Evolutionary conservation across 2,329 filamentous ascomycete genomes (phyloP).

Genomic region (Aureobasidium vineae): DNA sequence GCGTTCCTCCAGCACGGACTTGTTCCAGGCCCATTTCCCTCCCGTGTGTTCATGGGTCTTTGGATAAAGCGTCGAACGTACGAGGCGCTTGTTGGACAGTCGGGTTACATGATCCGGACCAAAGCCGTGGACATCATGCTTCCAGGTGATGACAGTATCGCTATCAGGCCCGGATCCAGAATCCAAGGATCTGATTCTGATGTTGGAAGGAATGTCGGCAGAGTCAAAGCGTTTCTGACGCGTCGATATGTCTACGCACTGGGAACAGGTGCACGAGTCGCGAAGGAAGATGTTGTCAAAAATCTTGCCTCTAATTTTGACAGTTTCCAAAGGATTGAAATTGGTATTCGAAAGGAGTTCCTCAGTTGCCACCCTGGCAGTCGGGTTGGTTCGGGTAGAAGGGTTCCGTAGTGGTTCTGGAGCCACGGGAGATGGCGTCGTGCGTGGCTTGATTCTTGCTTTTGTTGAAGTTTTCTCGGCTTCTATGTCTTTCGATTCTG

Average conservation of each 20-base stretch:
- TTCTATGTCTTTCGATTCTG: too few relatives aligned
- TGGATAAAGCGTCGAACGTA: background rate
- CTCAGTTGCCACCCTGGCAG: too few relatives aligned
- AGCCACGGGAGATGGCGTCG: background rate
- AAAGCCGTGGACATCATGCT: constrained; percentile 53
- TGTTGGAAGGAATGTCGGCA: constrained; percentile 58
- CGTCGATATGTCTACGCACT: constrained; percentile 58
- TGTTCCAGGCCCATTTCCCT: constrained; percentile 43
- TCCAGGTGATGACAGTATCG: constrained; percentile 55
- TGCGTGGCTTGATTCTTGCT: background rate
- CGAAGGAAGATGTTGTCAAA: constrained; percentile 46
- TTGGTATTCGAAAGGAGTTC: too few relatives aligned
- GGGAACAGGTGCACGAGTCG: constrained; percentile 58
- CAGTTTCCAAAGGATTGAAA: background rate
- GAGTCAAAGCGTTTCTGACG: constrained; percentile 65
- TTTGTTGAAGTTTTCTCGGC: background rate
- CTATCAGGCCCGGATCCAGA: constrained; percentile 31
- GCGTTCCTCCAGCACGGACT: constrained; percentile 47
- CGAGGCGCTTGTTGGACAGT: constrained; percentile 32
- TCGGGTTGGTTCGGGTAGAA: too few relatives aligned
- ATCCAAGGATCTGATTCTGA: constrained; percentile 43
- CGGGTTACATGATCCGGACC: constrained; percentile 44
- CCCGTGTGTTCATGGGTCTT: constrained; percentile 27
- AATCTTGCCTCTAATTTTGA: background rate
- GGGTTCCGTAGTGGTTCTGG: too few relatives aligned